Base-by-base conservation (phyloP, 2,329 filamentous ascomycete species). In the Trichoderma afroharzianum region DNA sequence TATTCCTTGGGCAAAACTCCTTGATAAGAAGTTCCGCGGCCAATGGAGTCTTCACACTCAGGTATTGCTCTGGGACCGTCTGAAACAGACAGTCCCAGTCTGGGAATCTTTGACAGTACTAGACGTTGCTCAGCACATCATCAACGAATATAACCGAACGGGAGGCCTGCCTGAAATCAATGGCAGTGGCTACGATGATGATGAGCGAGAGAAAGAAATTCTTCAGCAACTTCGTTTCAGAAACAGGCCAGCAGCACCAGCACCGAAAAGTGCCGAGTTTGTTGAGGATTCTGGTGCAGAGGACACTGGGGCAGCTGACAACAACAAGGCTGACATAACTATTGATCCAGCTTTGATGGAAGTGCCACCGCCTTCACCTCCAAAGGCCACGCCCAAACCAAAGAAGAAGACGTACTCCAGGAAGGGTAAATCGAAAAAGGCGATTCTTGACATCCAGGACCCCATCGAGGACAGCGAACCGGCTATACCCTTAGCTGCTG, bases 1-100 rank as follows among this genome's bases (percentile, higher is more conserved):
- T 61, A 87, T 89, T 53, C 83, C 83, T 0, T 90, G 88, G 88
- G 74, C 77, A 43, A 80, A 77, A 28, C 76, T 88, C 30, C 81
- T 82, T 6, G 79, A 85, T 68, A 80, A 82, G 50, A 73, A 77
- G 6, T 84, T 82, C 68, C 80, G 83, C 53, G 76, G 75, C n/a
- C 80, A 77, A 36, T 85, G 82, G 79, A 79, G 79, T 59, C 79
- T 80, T 5, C 72, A 75, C 12, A 81, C 80, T 0, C 82, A 81
- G 39, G 77, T 80, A 70, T 76, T 84, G 4, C 74, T 83, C 5
- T 84, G 83, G 83, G 77, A 77, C 63, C 81, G 83, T 4, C 73
- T 84, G 59, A 81, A 79, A 71, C 77, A 79, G 58, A 77, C 72
- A 1, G 78, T 83, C 1, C 81, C 81, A 0, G 76, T 74, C 6